Evolutionary conservation across 176 grass and related monocot species (phyloP).

Genomic region (Themeda triandra): DNA sequence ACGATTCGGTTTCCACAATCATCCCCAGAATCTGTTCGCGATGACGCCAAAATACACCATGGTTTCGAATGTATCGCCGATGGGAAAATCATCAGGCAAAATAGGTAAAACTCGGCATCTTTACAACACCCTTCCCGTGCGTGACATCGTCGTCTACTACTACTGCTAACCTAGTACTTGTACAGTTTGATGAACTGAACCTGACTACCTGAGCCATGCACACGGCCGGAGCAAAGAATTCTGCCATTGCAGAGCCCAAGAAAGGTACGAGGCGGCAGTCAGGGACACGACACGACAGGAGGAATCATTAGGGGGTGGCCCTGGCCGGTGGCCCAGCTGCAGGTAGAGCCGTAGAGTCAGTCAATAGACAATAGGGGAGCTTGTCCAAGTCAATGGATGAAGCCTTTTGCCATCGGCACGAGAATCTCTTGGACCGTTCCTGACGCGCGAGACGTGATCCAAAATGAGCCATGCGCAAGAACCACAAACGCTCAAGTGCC

Average conservation of each 20-base stretch:
- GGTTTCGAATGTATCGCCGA: too few species aligned
- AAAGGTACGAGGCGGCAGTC: neutral
- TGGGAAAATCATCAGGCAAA: neutral
- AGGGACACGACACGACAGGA: neutral
- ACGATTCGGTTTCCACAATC: conserved; percentile 8
- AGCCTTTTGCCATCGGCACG: conserved; percentile 1
- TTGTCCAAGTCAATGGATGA: conserved; percentile 24
- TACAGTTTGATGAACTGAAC: neutral
- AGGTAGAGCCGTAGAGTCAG: neutral
- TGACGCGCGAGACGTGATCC: neutral
- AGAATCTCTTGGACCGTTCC: conserved; percentile 22
- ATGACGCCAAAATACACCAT: neutral
- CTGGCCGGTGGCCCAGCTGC: conserved; percentile 5
- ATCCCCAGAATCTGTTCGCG: neutral
- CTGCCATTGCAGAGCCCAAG: neutral
- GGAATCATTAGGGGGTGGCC: conserved; percentile 14
- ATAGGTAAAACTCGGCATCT: neutral
- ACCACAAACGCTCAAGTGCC: neutral
- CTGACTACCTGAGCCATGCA: neutral
- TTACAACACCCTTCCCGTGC: neutral
- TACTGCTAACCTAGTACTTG: neutral
- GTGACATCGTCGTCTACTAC: neutral
- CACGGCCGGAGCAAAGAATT: neutral
- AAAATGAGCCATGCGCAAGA: neutral
- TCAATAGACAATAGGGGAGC: conserved; percentile 5